A percentile compares a stretch with the other conserved stretches of the same genome.
Evolutionary conservation across 192 early-diverging fungal species (phyloP).

Genomic region (Backusella tuberculispora): DNA sequence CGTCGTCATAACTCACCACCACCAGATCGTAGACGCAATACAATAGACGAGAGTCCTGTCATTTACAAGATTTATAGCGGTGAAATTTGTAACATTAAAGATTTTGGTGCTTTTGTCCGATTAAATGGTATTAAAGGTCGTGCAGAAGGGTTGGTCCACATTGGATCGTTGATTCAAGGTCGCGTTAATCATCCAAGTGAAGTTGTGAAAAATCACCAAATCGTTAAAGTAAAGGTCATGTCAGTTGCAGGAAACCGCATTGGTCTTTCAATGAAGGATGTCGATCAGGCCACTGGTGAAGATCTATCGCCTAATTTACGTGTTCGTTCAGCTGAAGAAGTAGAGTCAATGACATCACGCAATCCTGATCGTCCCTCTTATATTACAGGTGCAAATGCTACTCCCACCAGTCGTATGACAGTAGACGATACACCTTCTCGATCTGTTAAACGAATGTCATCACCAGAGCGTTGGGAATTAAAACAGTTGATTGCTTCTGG

Average conservation of each 20-base stretch:
- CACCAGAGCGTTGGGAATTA: constrained; percentile 96
- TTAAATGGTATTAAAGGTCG: constrained; percentile 80
- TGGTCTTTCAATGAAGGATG: constrained; percentile 94
- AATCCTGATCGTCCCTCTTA: constrained; percentile 70
- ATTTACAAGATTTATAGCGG: constrained; percentile 94
- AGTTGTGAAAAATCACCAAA: constrained; percentile 81
- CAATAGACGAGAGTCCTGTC: constrained; percentile 77
- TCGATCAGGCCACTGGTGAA: constrained; percentile 89
- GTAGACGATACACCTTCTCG: constrained; percentile 46
- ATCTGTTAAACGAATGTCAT: constrained; percentile 83
- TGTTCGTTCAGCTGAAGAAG: constrained; percentile 65
- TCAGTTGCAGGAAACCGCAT: constrained; percentile 83
- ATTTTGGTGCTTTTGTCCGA: constrained; percentile 93
- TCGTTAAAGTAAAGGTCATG: constrained; percentile 95
- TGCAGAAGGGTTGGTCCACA: constrained; percentile 90
- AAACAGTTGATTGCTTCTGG: constrained; percentile 98
- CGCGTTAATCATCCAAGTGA: constrained; percentile 82
- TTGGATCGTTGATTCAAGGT: constrained; percentile 68
- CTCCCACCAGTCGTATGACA: background rate
- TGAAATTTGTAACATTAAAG: constrained; percentile 79
- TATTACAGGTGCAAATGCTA: constrained; percentile 31
- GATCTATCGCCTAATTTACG: constrained; percentile 86
- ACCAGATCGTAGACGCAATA: constrained; percentile 22
- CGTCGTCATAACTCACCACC: constrained; percentile 30
- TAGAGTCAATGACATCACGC: constrained; percentile 57